These are phyloP conservation scores for Panus rudis DNA, from an alignment of 768 basidiomycete genomes.

Conservation along the genomic window DNA sequence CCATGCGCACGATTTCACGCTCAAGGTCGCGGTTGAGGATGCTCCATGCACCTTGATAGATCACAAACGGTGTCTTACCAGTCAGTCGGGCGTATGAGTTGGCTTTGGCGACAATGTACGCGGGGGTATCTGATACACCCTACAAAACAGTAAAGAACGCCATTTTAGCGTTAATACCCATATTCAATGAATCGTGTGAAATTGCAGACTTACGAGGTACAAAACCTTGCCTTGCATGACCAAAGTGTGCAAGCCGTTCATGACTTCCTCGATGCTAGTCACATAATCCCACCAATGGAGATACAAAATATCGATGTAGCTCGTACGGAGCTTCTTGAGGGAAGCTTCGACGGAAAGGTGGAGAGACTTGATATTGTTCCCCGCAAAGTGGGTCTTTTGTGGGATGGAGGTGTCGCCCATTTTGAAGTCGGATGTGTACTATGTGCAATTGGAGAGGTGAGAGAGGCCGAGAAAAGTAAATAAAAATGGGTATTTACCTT, in stretches of 20 bases:
- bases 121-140: slow-evolving; percentile 21
- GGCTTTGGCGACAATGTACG: slow-evolving; percentile 29
- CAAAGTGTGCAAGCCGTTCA: slow-evolving; percentile 30
- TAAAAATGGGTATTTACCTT: slow-evolving; percentile 18
- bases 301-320: slow-evolving; percentile 36
- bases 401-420: slow-evolving; percentile 2
- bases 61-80: slow-evolving; percentile 30
- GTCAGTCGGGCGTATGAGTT: slow-evolving; percentile 35
- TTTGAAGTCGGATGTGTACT: slow-evolving; percentile 7
- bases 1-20: slow-evolving; percentile 34
- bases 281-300: slow-evolving; percentile 33
- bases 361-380: slow-evolving; percentile 31
- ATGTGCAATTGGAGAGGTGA: not conserved
- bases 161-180: too few species aligned
- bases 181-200: not conserved
- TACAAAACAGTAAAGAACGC: not conserved
- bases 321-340: slow-evolving; percentile 31
- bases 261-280: slow-evolving; percentile 31
- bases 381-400: slow-evolving; percentile 17
- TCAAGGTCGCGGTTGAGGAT: slow-evolving; percentile 32
- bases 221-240: slow-evolving; percentile 32
- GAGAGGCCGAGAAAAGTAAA: not conserved
- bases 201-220: slow-evolving; percentile 14
- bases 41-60: slow-evolving; percentile 33
- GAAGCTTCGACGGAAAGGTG: slow-evolving; percentile 20